Conservation (phyloP, 1,139 yeast species). For the Debaryomyces udenii region DNA sequence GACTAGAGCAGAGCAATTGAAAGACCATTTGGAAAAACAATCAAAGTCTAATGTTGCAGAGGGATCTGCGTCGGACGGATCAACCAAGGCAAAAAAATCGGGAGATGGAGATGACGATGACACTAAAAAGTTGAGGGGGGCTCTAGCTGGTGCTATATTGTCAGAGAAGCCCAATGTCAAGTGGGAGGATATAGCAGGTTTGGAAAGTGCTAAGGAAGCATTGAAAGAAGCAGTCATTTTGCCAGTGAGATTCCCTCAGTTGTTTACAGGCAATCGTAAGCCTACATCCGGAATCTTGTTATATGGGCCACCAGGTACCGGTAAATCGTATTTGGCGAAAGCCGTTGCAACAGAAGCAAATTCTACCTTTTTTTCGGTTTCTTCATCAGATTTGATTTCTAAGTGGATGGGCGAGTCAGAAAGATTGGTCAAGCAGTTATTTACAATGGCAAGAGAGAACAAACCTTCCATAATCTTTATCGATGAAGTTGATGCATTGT, state of each 20-base stretch:
- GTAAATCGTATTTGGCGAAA: conserved; percentile 94
- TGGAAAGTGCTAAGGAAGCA: conserved; percentile 94
- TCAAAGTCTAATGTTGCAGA: conserved; percentile 53
- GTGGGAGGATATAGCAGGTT: conserved; percentile 97
- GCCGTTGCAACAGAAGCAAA: conserved; percentile 99
- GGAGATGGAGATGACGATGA: conserved; percentile 68
- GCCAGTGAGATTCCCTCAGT: conserved; percentile 92
- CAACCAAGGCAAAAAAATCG: conserved; percentile 60
- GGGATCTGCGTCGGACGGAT: conserved; percentile 53
- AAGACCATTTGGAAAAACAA: conserved; percentile 80
- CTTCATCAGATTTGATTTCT: conserved; percentile 91
- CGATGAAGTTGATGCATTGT: conserved; percentile 96
- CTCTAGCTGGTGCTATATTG: conserved; percentile 88
- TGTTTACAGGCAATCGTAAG: conserved; percentile 90
- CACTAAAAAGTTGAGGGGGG: conserved; percentile 85
- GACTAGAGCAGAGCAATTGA: conserved; percentile 90
- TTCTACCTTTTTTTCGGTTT: conserved; percentile 92
- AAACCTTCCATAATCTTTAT: conserved; percentile 95
- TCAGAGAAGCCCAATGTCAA: conserved; percentile 90
- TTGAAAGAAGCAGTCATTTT: conserved; percentile 95
- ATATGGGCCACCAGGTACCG: conserved; percentile 99
- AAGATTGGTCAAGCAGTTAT: conserved; percentile 89
- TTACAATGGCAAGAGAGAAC: conserved; percentile 93
- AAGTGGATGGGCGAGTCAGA: conserved; percentile 99
- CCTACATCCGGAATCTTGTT: conserved; percentile 91